phyloP scores from a whole-genome alignment of 257 asterid species.

The Leptodermis oblonga region DNA sequence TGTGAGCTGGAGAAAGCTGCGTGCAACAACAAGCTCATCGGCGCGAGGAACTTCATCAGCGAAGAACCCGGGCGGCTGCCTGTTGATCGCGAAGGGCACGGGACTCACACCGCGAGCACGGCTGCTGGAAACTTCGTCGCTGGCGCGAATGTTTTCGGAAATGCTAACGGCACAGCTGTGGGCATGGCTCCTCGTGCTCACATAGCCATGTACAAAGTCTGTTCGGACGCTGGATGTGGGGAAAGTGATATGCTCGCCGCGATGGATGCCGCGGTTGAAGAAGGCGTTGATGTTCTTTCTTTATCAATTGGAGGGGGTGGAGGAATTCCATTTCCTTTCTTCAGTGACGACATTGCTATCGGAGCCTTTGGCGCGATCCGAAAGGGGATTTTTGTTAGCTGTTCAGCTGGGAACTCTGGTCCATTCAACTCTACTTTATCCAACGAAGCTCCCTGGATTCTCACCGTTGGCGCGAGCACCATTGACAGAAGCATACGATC shows the following conservation, averaged over 20 bases:
- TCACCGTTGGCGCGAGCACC: constrained; percentile 34
- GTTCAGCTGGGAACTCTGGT: constrained; percentile 27
- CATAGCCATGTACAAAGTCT: constrained; percentile 24
- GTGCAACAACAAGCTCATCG: constrained; percentile 46
- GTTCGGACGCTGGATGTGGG: background rate
- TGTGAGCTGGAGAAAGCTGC: constrained; percentile 23
- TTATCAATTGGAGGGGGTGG: constrained; percentile 22
- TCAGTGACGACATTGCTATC: constrained; percentile 17
- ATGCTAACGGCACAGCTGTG: constrained; percentile 25
- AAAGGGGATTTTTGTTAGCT: constrained; percentile 27
- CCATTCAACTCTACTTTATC: constrained; percentile 11
- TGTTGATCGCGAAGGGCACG: constrained; percentile 24
- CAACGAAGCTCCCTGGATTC: constrained; percentile 31
- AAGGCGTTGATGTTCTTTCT: constrained; percentile 29
- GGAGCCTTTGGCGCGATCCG: constrained; percentile 23
- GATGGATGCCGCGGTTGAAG: constrained; percentile 21
- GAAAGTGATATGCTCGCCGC: constrained; percentile 18
- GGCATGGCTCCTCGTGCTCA: constrained; percentile 31
- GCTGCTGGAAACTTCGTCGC: constrained; percentile 25
- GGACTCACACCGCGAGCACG: constrained; percentile 26
- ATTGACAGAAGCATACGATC: constrained; percentile 23
- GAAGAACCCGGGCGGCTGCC: constrained; percentile 24
- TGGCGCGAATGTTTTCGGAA: constrained; percentile 15
- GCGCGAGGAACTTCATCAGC: constrained; percentile 35
- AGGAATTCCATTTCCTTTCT: background rate